Evolutionary conservation across 2,329 filamentous ascomycete species (phyloP).

Genomic region (Calonectria henricotiae): DNA sequence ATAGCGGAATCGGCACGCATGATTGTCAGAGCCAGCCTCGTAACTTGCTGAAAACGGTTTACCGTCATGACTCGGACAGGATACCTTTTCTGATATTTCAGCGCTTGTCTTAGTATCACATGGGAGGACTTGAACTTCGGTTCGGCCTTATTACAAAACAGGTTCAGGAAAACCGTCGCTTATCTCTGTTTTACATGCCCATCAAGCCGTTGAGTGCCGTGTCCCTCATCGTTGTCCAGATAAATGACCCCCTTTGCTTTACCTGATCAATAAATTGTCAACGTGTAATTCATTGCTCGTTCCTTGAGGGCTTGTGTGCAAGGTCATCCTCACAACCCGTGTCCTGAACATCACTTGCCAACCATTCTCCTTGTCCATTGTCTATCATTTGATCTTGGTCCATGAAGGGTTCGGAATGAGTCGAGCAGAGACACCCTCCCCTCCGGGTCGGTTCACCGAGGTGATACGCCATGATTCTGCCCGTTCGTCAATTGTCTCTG

Average conservation of each 20-base stretch:
- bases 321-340: neutral
- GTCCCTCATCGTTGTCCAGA: neutral
- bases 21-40: neutral
- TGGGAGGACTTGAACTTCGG: neutral
- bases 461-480: slow-evolving; percentile 13
- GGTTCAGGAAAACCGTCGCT: neutral
- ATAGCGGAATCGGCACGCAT: neutral
- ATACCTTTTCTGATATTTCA: neutral
- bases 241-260: neutral
- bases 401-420: slow-evolving; percentile 3
- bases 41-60: neutral
- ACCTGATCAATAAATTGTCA: too few relatives aligned
- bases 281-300: neutral
- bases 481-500: slow-evolving; percentile 14
- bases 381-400: neutral
- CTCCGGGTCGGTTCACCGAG: neutral
- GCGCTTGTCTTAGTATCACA: neutral
- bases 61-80: neutral
- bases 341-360: too few relatives aligned
- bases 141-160: slow-evolving; percentile 7
- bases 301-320: neutral
- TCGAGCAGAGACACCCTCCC: slow-evolving; percentile 26
- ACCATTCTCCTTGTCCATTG: neutral
- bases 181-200: slow-evolving; percentile 1
- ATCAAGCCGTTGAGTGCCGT: too few relatives aligned